Base-by-base conservation (phyloP, 805 yeast genomes). In the Lipomyces yamadae region DNA sequence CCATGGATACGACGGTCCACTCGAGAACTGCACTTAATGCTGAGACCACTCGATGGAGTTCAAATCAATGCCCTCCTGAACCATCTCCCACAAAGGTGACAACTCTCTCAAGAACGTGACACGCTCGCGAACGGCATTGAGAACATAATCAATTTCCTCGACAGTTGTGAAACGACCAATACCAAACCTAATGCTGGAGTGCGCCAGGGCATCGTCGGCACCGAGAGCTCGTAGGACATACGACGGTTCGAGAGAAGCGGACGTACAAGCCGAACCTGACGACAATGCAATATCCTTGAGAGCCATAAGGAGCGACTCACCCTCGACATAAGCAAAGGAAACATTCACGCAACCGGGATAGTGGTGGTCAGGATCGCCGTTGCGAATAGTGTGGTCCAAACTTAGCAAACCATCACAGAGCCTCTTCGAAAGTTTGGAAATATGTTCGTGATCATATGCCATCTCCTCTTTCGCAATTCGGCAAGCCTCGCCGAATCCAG, bases 41-140 rank as follows among this genome's bases (percentile, higher is more conserved):
- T 97, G 98, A 67, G 97, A 91, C 99, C 99, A 95, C 81, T 95
- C 96, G 75, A 95, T 95, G 42, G 96, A 85, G 75, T 89, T 85
- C 78, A 95, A 83, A 77, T 95, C 99, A 75, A 95, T 94, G 72
- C 99, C 99, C 72, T 95, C 98, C 80, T 95, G 97, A 65, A 92
- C 97, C 98, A 95, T 93, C 81, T 95, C 99, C 98, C 98, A 95
- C 74, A 95, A 83, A 59, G 99, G 99, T 65, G 95, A 88, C 80
- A 95, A 83, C 76, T 92, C 94, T 80, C 99, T 87, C 77, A 95
- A 84, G 80, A 92, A 92, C 70, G 88, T 88, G 63, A 95, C 98
- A 79, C 98, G 87, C 77, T 91, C 93, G 64, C 86, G 83, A 66
- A 95, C 91, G 13, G 97, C 97, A 66, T 89, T 82, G 71, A 95